Base-by-base conservation (phyloP, 176 grass and related monocot genomes). In the Melocanna baccifera region DNA sequence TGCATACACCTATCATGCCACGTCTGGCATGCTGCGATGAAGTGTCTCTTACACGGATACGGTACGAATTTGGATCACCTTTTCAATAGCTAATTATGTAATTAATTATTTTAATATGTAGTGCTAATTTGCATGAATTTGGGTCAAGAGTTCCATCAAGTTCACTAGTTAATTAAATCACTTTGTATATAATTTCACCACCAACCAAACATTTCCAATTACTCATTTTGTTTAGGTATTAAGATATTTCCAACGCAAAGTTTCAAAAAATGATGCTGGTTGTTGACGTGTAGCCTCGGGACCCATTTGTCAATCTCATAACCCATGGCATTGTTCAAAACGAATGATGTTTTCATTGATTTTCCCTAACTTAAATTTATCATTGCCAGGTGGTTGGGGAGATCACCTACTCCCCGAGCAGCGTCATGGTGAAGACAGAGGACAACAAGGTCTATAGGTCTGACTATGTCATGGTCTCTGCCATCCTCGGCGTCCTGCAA, bases 401-500 rank as follows among this genome's bases (percentile, higher is more conserved):
- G 45, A 94, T 94, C 37, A 43, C 29, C 12, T 75, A 89, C 32
- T 69, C 40, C 6, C 6, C 0, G 0, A 43, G 14, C 7, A 87
- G 87, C 37, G 89, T 91, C 47, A 37, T 40, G 1, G 81, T 94
- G 29, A 81, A 23, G 20, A 91, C 87, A 0, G 92, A 94, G 84
- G 92, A 89, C 67, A 87, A 85, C 23, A 55, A 57, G 28, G 25
- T 62, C 6, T 94, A 87, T 69, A 77, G 52, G 1, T 89, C 87
- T 11, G 87, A 91, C 28, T 94, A 89, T 29, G 86, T 89, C 7
- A 83, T 94, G 55, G 89, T 94, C 16, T 91, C 92, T 16, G 71
- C 42, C 0, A 94, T 86, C 64, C 69, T 94, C 14, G 89, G 92
- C 13, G 92, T 94, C 71, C 87, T 94, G 2, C 92, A 94, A 55